phyloP scores from a whole-genome alignment of 805 yeast species.

The Vanderwaltozyma polyspora region DNA sequence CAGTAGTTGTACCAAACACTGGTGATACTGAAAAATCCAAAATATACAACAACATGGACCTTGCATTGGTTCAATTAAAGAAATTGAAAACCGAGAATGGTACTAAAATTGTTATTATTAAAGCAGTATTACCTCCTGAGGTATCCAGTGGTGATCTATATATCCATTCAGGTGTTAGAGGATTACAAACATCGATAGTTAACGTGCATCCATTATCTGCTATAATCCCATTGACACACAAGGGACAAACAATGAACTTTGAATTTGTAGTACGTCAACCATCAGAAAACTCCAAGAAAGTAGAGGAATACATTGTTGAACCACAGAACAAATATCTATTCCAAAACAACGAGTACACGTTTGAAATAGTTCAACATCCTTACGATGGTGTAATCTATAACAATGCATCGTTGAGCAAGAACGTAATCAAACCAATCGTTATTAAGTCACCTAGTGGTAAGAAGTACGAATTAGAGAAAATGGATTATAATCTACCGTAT shows the following conservation, averaged over 20 bases:
- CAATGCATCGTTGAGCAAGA: slow-evolving; percentile 11
- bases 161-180: slow-evolving; percentile 60
- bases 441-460: slow-evolving; percentile 81
- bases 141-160: slow-evolving; percentile 60
- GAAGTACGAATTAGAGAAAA: slow-evolving; percentile 45
- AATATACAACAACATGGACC: slow-evolving; percentile 26
- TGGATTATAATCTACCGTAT: slow-evolving; percentile 35
- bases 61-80: slow-evolving; percentile 65
- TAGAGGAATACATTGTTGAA: slow-evolving; percentile 71
- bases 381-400: slow-evolving; percentile 35
- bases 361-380: slow-evolving; percentile 54
- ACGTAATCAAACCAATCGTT: slow-evolving; percentile 44
- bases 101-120: slow-evolving; percentile 59
- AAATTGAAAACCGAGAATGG: slow-evolving; percentile 43
- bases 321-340: slow-evolving; percentile 67
- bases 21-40: slow-evolving; percentile 18
- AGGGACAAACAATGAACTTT: slow-evolving; percentile 46
- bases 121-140: slow-evolving; percentile 68
- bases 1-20: slow-evolving; percentile 42
- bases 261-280: slow-evolving; percentile 66
- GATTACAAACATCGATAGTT: slow-evolving; percentile 44
- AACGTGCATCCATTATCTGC: slow-evolving; percentile 59
- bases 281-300: slow-evolving; percentile 52
- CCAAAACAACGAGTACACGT: slow-evolving; percentile 48
- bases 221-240: slow-evolving; percentile 65